Evolutionary conservation across 306 rosid genomes (phyloP), one percentile per base, ranked within the genome.

Genomic region (Cercis canadensis): DNA sequence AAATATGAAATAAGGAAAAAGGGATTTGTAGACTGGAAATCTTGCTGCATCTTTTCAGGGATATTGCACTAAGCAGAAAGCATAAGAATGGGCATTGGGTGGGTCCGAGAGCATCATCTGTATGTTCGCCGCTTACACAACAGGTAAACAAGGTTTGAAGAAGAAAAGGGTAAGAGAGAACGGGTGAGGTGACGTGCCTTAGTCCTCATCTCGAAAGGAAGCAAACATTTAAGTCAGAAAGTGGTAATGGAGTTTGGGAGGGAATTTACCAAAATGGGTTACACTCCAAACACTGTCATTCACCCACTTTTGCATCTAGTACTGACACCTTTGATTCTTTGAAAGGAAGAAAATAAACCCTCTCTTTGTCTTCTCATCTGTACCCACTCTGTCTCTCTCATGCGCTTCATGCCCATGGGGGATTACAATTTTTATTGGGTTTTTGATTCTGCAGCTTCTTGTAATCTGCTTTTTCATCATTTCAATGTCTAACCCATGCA

Each of bases 181-280:
- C 2, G 3, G 29, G 29, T 24, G 2, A 24, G 18, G 55, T 73
- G 78, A 75, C 69, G 66, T 80, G 82, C 31, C 59, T 39, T 72
- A 47, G 66, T 45, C 69, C 49, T 74, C 53, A n/a, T 56, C 37
- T 37, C 7, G 29, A 60, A 71, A 39, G 37, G 67, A 77, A 62
- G 53, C 43, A 57, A 41, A 53, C 52, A 39, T 44, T 47, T 21
- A 65, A 53, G 31, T 21, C 56, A 69, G 41, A 70, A 60, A 62
- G 54, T 47, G 47, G 49, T 40, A 55, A 18, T 64, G 47, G 63
- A 56, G 56, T 49, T 49, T 67, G 43, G 65, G 17, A 18, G 53
- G 52, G 72, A 57, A 24, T 24, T 63, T 64, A 11, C 84, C 68
- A 56, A 44, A 81, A 70, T 45, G 65, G 73, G 79, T 74, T 78